phyloP scores from a whole-genome alignment of 2,329 filamentous ascomycete genomes.

The Ophiocordyceps camponoti-rufipedis region DNA sequence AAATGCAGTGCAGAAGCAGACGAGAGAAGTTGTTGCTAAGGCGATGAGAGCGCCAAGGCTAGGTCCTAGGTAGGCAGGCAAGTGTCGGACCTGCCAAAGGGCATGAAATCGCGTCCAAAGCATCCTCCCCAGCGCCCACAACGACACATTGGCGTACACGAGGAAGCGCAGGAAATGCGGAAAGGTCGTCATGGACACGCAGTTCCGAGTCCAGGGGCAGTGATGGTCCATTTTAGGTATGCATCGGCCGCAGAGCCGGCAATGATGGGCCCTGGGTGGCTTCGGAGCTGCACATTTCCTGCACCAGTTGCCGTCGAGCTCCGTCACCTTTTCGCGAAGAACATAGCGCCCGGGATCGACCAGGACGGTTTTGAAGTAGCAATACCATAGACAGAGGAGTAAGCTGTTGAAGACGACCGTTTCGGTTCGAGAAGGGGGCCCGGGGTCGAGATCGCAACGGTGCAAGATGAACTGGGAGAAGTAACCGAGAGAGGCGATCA shows the following conservation, averaged over 20 bases:
- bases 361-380: slow-evolving; percentile 44
- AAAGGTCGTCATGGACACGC: slow-evolving; percentile 65
- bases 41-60: slow-evolving; percentile 36
- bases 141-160: slow-evolving; percentile 45
- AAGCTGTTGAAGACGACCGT: slow-evolving; percentile 47
- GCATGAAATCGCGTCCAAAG: slow-evolving; percentile 38
- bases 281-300: slow-evolving; percentile 58
- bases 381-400: slow-evolving; percentile 45
- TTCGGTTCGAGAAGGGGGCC: slow-evolving; percentile 38
- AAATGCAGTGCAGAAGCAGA: slow-evolving; percentile 40
- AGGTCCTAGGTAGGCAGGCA: slow-evolving; percentile 62
- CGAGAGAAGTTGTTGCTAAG: slow-evolving; percentile 40
- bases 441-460: slow-evolving; percentile 34
- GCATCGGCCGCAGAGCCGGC: slow-evolving; percentile 55
- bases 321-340: slow-evolving; percentile 19
- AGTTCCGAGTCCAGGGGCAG: slow-evolving; percentile 72
- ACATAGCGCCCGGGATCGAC: slow-evolving; percentile 38
- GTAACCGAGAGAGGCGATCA: slow-evolving; percentile 55
- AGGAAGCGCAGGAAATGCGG: slow-evolving; percentile 72
- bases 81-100: slow-evolving; percentile 45
- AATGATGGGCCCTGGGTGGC: slow-evolving; percentile 66
- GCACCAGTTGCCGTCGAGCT: slow-evolving; percentile 41
- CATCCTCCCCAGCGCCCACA: slow-evolving; percentile 42
- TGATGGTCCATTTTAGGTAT: slow-evolving; percentile 75
- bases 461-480: slow-evolving; percentile 55